Evolutionary conservation across 805 yeast species (phyloP).

Genomic region (Metschnikowia proteae): DNA sequence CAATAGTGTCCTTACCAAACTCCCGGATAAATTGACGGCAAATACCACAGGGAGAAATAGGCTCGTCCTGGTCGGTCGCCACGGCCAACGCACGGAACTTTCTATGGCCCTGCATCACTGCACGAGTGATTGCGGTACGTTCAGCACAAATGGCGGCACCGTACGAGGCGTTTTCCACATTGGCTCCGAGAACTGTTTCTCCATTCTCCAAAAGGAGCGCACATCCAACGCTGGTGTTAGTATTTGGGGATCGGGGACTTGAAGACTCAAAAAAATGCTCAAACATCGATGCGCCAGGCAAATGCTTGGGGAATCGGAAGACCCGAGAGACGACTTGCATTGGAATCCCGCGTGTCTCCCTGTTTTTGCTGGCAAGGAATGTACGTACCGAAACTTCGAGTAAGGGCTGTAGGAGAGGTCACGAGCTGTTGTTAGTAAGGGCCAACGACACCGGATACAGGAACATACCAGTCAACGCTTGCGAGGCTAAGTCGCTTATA

Average conservation of each 20-base stretch:
- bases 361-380: neutral
- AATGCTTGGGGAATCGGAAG: too few relatives aligned
- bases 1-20: constrained; percentile 56
- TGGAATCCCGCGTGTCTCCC: neutral
- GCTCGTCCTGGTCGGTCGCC: constrained; percentile 52
- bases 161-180: constrained; percentile 90
- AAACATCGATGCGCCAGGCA: too few relatives aligned
- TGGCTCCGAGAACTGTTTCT: constrained; percentile 64
- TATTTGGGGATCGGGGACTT: neutral
- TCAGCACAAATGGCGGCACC: constrained; percentile 51
- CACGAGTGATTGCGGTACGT: constrained; percentile 32
- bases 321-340: too few relatives aligned
- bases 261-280: too few relatives aligned
- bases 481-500: constrained; percentile 1
- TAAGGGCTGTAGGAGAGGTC: constrained; percentile 64
- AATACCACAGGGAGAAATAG: constrained; percentile 88
- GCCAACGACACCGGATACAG: neutral
- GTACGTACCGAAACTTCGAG: constrained; percentile 55
- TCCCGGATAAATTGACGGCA: constrained; percentile 90
- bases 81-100: constrained; percentile 61
- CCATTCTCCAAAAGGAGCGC: constrained; percentile 54
- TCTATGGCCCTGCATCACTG: constrained; percentile 37
- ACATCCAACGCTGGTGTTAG: constrained; percentile 65
- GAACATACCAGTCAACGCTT: constrained; percentile 11
- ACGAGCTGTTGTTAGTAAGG: constrained; percentile 36